phyloP scores from a whole-genome alignment of 1,284 basidiomycete genomes.

The Trametes pubescens region DNA sequence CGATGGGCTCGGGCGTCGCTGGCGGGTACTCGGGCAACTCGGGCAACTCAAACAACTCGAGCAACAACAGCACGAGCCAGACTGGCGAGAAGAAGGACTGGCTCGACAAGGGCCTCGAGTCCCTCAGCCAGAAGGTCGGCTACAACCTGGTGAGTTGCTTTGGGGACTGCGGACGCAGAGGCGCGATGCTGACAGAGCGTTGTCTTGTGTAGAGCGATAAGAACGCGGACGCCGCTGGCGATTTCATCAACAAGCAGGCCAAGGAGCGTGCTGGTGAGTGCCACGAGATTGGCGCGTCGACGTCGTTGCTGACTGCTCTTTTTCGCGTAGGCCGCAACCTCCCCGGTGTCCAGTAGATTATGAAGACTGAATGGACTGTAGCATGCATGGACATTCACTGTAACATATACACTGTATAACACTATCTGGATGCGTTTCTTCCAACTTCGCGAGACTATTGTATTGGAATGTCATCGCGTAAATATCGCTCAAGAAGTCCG shows the following conservation, averaged over 20 bases:
- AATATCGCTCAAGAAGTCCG: not conserved
- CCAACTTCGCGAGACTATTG: not conserved
- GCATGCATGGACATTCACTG: conserved; percentile 1
- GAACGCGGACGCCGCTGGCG: conserved; percentile 42
- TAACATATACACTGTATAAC: conserved; percentile 14
- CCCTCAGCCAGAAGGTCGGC: conserved; percentile 37
- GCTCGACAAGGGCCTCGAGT: conserved; percentile 42
- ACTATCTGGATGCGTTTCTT: not conserved
- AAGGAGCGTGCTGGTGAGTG: conserved; percentile 35
- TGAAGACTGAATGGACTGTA: not conserved
- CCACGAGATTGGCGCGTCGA: not conserved
- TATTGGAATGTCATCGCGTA: not conserved
- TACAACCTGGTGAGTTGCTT: conserved; percentile 37
- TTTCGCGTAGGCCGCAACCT: conserved; percentile 35
- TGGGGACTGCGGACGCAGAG: not conserved
- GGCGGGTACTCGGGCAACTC: conserved; percentile 26
- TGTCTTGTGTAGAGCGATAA: conserved; percentile 34
- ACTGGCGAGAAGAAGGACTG: conserved; percentile 40
- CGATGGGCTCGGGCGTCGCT: conserved; percentile 31
- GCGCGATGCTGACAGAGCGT: not conserved
- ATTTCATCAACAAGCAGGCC: conserved; percentile 41
- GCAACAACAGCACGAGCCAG: conserved; percentile 1
- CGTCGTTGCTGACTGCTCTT: not conserved
- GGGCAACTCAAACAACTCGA: too few species aligned
- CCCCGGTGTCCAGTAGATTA: conserved; percentile 39